phyloP scores from a whole-genome alignment of 345 rosid species.

The Noccaea bulbosa region DNA sequence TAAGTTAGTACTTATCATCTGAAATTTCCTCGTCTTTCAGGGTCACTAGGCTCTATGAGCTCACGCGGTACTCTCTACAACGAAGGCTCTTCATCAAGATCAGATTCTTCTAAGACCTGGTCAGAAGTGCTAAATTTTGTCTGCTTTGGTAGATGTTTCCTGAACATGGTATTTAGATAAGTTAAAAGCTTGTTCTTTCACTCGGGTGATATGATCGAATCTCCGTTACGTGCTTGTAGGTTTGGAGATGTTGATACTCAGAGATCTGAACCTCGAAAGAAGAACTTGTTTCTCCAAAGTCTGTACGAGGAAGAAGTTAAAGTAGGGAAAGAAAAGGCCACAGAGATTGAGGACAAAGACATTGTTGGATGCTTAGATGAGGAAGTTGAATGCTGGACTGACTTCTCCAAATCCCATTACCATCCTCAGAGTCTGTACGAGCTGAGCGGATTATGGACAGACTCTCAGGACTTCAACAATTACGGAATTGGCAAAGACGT shows the following conservation, averaged over 20 bases:
- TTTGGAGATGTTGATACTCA: too few species aligned
- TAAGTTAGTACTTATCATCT: neutral
- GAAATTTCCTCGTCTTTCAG: constrained; percentile 46
- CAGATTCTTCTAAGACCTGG: constrained; percentile 69
- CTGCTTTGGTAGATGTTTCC: constrained; percentile 7
- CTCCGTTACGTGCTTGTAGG: too few species aligned
- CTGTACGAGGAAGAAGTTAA: too few species aligned
- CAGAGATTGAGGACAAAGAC: constrained; percentile 66
- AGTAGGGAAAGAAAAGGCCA: constrained; percentile 40
- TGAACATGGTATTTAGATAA: constrained; percentile 5
- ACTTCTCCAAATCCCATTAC: constrained; percentile 84
- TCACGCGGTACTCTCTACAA: constrained; percentile 69
- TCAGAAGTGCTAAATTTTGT: constrained; percentile 39
- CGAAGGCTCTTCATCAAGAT: constrained; percentile 45
- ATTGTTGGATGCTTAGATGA: constrained; percentile 71
- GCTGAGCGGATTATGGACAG: constrained; percentile 70
- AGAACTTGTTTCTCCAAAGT: too few species aligned
- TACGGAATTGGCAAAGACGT: constrained; percentile 83
- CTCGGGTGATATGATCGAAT: neutral
- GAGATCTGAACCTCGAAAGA: too few species aligned
- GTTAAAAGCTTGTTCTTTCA: neutral
- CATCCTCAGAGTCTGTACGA: constrained; percentile 82
- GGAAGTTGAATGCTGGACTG: constrained; percentile 83
- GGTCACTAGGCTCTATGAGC: constrained; percentile 86
- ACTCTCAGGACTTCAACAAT: constrained; percentile 63